Percentiles rank a stretch among this genome's conserved stretches.
Conservation (phyloP, 371 early-diverging fungal species). For the Chytridiales sp. region DNA sequence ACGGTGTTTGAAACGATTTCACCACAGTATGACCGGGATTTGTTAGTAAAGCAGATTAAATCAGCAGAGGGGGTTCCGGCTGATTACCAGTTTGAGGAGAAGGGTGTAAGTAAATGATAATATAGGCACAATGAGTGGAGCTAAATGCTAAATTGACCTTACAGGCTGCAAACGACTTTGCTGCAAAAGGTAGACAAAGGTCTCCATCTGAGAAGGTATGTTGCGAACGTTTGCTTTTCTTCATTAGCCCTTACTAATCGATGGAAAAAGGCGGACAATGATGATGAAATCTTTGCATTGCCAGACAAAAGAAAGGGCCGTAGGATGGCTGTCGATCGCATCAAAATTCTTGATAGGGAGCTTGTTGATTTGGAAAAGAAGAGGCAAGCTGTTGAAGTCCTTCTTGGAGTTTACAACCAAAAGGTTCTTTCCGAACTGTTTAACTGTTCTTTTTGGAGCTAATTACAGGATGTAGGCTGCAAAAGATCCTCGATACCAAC, state of each 20-base stretch:
- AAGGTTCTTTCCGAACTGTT: conserved; percentile 14
- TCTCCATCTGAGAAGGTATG: not conserved
- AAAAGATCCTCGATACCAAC: conserved; percentile 28
- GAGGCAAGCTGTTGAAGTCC: conserved; percentile 23
- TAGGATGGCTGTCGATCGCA: conserved; percentile 33
- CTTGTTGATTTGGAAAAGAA: conserved; percentile 30
- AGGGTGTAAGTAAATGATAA: conserved; percentile 11
- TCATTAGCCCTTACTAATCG: not conserved
- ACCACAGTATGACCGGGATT: conserved; percentile 26
- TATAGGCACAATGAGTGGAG: not conserved
- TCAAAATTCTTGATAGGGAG: conserved; percentile 38
- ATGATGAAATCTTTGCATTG: conserved; percentile 31
- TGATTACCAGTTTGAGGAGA: conserved; percentile 38
- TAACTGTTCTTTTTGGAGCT: too few relatives aligned
- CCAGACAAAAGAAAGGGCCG: conserved; percentile 27
- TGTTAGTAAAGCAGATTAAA: conserved; percentile 24
- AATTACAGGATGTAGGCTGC: not conserved
- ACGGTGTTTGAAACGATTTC: conserved; percentile 24
- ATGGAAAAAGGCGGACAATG: conserved; percentile 16
- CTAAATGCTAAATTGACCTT: not conserved
- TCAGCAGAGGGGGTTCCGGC: conserved; percentile 26
- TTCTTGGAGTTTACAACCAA: conserved; percentile 26
- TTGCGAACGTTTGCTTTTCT: conserved; percentile 2
- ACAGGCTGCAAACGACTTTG: conserved; percentile 12
- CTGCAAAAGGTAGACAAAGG: not conserved